These are phyloP conservation scores for Garcileccinum viscosum DNA, from an alignment of 1,284 basidiomycete species.

Conservation along the genomic window DNA sequence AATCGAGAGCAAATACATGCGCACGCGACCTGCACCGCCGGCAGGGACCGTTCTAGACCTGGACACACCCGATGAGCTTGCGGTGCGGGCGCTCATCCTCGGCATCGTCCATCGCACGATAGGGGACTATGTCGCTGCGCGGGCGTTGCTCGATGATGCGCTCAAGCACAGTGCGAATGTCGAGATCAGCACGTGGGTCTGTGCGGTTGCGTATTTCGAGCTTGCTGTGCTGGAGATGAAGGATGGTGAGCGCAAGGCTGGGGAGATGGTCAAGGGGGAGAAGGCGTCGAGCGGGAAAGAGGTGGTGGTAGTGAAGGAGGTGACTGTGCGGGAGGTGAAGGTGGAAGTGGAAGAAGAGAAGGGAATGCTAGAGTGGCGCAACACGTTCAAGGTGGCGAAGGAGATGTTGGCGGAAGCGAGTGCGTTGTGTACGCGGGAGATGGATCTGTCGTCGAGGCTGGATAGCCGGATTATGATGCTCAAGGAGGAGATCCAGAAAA, in stretches of 20 bases:
- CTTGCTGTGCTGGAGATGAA: conserved; percentile 69
- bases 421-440: conserved; percentile 53
- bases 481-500: conserved; percentile 69
- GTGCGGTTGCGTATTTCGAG: conserved; percentile 70
- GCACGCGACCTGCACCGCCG: conserved; percentile 14
- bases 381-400: conserved; percentile 52
- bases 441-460: conserved; percentile 70
- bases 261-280: neutral
- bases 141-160: conserved; percentile 59
- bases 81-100: conserved; percentile 68
- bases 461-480: conserved; percentile 75
- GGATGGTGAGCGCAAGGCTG: conserved; percentile 49
- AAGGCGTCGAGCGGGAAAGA: neutral
- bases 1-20: conserved; percentile 43
- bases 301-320: neutral
- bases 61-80: conserved; percentile 74
- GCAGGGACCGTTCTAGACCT: conserved; percentile 44
- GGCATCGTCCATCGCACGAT: conserved; percentile 69
- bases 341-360: conserved; percentile 16
- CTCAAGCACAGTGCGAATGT: conserved; percentile 45
- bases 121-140: conserved; percentile 50
- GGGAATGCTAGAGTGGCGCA: conserved; percentile 49
- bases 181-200: conserved; percentile 68
- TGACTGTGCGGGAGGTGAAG: neutral
- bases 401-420: conserved; percentile 60